Evolutionary conservation across 2,329 filamentous ascomycete species (phyloP), one percentile per base, ranked within the genome.

Genomic region (Xylaria sp.): DNA sequence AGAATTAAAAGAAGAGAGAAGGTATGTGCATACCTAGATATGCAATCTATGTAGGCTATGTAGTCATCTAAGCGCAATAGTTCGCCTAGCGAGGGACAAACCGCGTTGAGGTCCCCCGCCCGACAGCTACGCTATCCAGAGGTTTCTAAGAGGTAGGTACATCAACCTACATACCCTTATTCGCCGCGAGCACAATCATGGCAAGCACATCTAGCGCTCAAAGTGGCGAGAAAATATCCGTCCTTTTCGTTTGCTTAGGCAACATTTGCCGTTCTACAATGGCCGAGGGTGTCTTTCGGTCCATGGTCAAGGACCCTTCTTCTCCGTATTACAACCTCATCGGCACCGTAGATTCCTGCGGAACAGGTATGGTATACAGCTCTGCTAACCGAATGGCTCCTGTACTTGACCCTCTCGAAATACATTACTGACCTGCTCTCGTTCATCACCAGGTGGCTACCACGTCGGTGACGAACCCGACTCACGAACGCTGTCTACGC

Each of bases 201-300:
- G 15, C 62, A n/a, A 38, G 38, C 29, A 21, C 68, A 72, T n/a
- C 40, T 11, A 51, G 44, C 11, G 44, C 49, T 19, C 38, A 35
- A 8, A 54, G 21, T 17, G 60, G 58, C 38, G 60, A 54, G 13
- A 75, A 71, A 60, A 73, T 91, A 56, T 93, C 89, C 2, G 90
- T 98, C 37, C 86, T 98, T 54, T 98, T 98, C 74, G 94, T 98
- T 70, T 99, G 95, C 78, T 84, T 98, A 33, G 95, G 95, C 75
- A 99, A 99, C 78, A 98, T 98, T 73, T 99, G 93, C 75, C 83
- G 85, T 63, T 97, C 93, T 7, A 91, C 95, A 31, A 98, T 99
- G 95, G 92, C 93, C 46, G 94, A 98, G 81, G 95, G 91, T 51
- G 91, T 97, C 67, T 98, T 99, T 79, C 87, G 87, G 60, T 85